phyloP scores from a whole-genome alignment of 2,329 filamentous ascomycete species.

The Tolypocladium sp. region DNA sequence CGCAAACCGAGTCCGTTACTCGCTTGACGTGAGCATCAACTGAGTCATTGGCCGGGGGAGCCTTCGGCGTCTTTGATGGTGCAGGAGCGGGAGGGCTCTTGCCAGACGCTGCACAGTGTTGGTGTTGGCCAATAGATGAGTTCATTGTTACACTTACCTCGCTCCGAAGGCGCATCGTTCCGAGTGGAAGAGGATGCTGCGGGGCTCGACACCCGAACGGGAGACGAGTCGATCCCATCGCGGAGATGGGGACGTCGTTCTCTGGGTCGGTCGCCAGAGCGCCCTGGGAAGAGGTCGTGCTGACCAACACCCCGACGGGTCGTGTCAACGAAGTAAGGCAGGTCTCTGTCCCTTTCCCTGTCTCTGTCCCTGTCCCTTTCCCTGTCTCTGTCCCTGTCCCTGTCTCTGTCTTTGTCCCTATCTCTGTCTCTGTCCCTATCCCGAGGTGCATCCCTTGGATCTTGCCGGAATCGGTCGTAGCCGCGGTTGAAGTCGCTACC shows the following conservation, averaged over 20 bases:
- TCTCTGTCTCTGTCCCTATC: background rate
- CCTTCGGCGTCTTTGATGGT: constrained; percentile 1
- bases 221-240: background rate
- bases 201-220: background rate
- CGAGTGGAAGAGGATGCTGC: background rate
- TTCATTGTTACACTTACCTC: background rate
- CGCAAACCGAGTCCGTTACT: constrained; percentile 11
- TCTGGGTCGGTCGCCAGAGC: background rate
- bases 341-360: background rate
- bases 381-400: background rate
- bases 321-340: background rate
- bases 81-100: background rate
- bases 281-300: background rate
- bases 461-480: background rate
- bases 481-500: background rate
- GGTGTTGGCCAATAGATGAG: background rate
- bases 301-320: background rate
- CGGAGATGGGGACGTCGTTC: background rate
- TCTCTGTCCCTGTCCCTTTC: background rate
- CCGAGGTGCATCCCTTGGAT: background rate
- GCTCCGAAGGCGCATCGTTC: background rate
- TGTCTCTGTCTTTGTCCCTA: background rate
- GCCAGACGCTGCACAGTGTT: background rate
- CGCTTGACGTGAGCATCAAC: constrained; percentile 2
- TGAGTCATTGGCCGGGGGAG: background rate